A percentile compares a stretch with the other conserved stretches of the same genome.
phyloP scores from a whole-genome alignment of 371 early-diverging fungal genomes.

The Neoconidiobolus thromboides region DNA sequence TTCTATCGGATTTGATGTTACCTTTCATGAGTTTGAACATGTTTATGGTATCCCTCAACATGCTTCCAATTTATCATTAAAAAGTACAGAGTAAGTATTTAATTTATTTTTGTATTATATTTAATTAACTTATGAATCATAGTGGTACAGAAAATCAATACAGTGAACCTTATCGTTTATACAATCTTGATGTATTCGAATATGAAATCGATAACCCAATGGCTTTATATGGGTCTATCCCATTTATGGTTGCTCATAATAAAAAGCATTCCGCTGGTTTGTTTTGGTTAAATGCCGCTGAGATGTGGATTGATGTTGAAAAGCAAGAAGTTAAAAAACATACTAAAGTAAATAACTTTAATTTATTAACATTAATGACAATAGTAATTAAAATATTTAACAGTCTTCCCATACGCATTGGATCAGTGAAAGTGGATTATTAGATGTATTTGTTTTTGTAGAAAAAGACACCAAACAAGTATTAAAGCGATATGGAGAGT shows the following conservation, averaged over 20 bases:
- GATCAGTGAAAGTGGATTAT: constrained; percentile 79
- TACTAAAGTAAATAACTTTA: not conserved
- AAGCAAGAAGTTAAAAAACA: not conserved
- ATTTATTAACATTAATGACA: not conserved
- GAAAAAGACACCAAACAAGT: constrained; percentile 57
- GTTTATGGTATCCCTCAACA: constrained; percentile 96
- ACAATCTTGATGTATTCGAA: constrained; percentile 96
- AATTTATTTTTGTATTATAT: not conserved
- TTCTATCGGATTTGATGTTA: constrained; percentile 79
- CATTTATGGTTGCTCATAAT: constrained; percentile 79
- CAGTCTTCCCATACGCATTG: constrained; percentile 60
- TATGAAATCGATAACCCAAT: constrained; percentile 82
- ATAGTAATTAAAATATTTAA: not conserved
- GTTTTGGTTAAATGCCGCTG: constrained; percentile 84
- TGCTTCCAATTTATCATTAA: constrained; percentile 60
- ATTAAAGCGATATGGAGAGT: constrained; percentile 41
- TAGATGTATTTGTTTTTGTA: constrained; percentile 80
- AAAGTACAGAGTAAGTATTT: constrained; percentile 38
- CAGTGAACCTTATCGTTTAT: constrained; percentile 86
- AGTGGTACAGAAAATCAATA: constrained; percentile 55
- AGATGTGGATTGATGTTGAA: constrained; percentile 93
- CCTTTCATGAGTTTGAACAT: constrained; percentile 67
- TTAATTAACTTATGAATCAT: not conserved
- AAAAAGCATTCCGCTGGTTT: constrained; percentile 42
- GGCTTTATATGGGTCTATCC: constrained; percentile 89